These are phyloP conservation scores for Metschnikowia chrysomelidarum DNA, from an alignment of 805 yeast genomes.

Conservation along the genomic window DNA sequence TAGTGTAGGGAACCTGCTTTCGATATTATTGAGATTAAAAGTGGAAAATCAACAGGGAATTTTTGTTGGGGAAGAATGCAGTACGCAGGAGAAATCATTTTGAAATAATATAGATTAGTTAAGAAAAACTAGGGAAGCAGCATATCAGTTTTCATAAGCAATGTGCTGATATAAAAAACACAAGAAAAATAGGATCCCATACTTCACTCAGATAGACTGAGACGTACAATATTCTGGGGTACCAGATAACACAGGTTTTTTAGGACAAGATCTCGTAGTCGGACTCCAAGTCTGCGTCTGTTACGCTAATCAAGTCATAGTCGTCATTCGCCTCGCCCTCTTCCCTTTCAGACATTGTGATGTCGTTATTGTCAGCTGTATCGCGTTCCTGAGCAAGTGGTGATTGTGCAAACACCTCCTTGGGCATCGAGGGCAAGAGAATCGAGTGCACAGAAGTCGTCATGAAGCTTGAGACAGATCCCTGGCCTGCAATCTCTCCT, in stretches of 20 bases:
- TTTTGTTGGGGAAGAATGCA: no score
- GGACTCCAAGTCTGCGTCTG: conserved; percentile 29
- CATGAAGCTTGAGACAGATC: conserved; percentile 6
- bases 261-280: conserved; percentile 39
- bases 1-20: no score
- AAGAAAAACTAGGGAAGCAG: no score
- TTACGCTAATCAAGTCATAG: conserved; percentile 34
- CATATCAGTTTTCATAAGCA: neutral
- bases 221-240: no score
- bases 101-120: no score
- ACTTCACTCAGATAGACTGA: no score
- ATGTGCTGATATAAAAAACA: neutral
- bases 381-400: neutral
- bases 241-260: no score
- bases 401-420: conserved; percentile 5
- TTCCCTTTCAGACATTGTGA: conserved; percentile 3
- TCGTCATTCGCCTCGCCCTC: conserved; percentile 25
- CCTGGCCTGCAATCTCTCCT: conserved; percentile 3
- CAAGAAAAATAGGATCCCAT: no score
- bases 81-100: no score
- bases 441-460: conserved; percentile 11
- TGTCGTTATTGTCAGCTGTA: conserved; percentile 4
- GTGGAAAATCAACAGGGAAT: no score
- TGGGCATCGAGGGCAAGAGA: conserved; percentile 11
- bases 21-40: no score